Base-by-base conservation (phyloP, 805 yeast species). In the Saccharomycopsis lassenensis region DNA sequence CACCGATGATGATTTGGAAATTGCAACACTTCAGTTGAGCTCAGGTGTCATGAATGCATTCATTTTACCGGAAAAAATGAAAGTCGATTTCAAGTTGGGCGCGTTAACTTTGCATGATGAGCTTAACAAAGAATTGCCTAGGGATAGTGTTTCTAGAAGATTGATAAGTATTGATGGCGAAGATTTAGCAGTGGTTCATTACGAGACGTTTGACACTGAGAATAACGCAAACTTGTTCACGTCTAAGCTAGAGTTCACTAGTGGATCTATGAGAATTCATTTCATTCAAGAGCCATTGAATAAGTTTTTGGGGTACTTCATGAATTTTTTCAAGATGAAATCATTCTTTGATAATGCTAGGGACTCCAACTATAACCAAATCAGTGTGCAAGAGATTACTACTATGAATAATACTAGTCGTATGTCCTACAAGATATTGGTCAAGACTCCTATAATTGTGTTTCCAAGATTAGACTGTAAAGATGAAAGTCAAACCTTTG, bases 321-420 rank as follows among this genome's bases (percentile, higher is more conserved):
- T 72, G 45, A 80, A 79, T 47, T 82, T 93, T 50, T 78, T 74
- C 40, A 70, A 70, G 47, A 84, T 89, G 94, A 91, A 91, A 55
- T 72, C 71, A 3, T 65, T 87, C n/a, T 93, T 82, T 55, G 98
- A 91, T 50, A 62, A 70, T 15, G 94, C 97, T 0, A 69, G 97
- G 40, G 84, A 79, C 49, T 83, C 86, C 7, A 95, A 97, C 0
- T 70, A 85, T 46, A 72, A 79, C 46, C 94, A 83, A 53, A 91
- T 91, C 0, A 73, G 63, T 29, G 75, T 74, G 44, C 63, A 77
- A 29, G 69, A 69, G 29, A 38, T 56, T 6, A 64, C 61, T 11
- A 69, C 58, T 34, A 64, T 70, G 41, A 71, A 72, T 35, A 63
- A 59, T 39, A 72, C 82, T 1, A 67, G 61, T 31, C 69, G 65